Percentiles rank a stretch among this genome's conserved stretches.
Evolutionary conservation across 495 filamentous ascomycete genomes (phyloP).

Genomic region (Aspergillus funiculosus): DNA sequence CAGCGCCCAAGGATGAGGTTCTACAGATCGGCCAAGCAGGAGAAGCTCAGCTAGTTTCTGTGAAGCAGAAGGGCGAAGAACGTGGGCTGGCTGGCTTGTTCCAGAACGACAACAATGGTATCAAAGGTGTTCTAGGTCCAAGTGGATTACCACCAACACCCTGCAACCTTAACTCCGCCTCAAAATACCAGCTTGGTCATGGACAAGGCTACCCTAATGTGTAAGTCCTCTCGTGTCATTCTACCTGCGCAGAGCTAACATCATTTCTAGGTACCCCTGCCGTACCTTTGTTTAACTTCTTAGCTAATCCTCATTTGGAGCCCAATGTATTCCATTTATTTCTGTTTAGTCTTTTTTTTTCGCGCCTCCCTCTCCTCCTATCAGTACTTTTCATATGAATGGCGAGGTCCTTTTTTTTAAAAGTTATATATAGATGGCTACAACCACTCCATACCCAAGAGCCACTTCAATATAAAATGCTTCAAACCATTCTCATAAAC

Average conservation of each 20-base stretch:
- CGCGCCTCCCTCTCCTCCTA: background rate
- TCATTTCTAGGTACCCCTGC: constrained; percentile 44
- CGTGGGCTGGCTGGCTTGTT: constrained; percentile 66
- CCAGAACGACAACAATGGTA: constrained; percentile 59
- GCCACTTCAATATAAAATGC: no score
- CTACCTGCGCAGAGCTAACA: constrained; percentile 19
- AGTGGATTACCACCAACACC: constrained; percentile 81
- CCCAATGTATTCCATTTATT: constrained; percentile 9
- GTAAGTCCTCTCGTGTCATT: constrained; percentile 29
- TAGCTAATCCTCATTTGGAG: background rate
- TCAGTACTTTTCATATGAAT: constrained; percentile 2
- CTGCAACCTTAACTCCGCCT: constrained; percentile 50
- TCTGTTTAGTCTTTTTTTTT: background rate
- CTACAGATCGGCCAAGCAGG: constrained; percentile 78
- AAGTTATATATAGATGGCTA: no score
- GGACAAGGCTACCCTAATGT: constrained; percentile 47
- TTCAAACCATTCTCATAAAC: no score
- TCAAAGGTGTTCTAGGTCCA: constrained; percentile 60
- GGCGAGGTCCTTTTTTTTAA: background rate
- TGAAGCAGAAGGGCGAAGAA: constrained; percentile 68
- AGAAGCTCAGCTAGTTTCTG: constrained; percentile 68
- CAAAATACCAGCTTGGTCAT: constrained; percentile 40
- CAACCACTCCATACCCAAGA: no score
- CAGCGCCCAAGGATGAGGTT: constrained; percentile 69
- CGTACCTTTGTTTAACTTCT: constrained; percentile 45